These are phyloP conservation scores for Lentinula detonsa DNA, from an alignment of 768 basidiomycete species.

Conservation along the genomic window DNA sequence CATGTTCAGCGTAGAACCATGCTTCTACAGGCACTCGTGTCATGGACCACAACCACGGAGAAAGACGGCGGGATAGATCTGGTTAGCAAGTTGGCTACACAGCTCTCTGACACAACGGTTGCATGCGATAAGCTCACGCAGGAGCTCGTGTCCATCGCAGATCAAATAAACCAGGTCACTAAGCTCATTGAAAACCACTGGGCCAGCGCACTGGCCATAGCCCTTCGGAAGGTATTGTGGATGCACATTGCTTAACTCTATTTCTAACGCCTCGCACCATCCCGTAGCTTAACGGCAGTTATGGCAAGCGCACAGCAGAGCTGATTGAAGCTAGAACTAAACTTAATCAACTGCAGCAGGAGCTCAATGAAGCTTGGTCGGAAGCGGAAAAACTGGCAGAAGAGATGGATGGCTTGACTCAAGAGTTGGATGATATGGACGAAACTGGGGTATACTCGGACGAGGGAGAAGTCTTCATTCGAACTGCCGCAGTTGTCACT, in stretches of 20 bases:
- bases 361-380: constrained; percentile 77
- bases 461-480: constrained; percentile 33
- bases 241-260: background rate
- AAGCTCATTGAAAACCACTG: constrained; percentile 59
- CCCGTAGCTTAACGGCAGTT: constrained; percentile 59
- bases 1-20: constrained; percentile 61
- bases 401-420: constrained; percentile 69
- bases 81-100: constrained; percentile 38
- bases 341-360: constrained; percentile 49
- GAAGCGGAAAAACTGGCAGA: constrained; percentile 68
- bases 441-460: constrained; percentile 14
- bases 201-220: constrained; percentile 73
- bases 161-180: constrained; percentile 61
- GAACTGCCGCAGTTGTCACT: constrained; percentile 39
- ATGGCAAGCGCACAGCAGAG: constrained; percentile 58
- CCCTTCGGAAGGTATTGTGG: constrained; percentile 54
- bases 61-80: constrained; percentile 31
- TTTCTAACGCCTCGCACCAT: background rate
- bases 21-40: constrained; percentile 64
- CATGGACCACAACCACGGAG: constrained; percentile 30
- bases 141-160: constrained; percentile 50
- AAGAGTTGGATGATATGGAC: constrained; percentile 52
- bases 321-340: constrained; percentile 39
- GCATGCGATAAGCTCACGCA: constrained; percentile 54
- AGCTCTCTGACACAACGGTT: constrained; percentile 54